These are phyloP conservation scores for Phytomonas sp. DNA, from an alignment of 208 protist species.

Conservation along the genomic window DNA sequence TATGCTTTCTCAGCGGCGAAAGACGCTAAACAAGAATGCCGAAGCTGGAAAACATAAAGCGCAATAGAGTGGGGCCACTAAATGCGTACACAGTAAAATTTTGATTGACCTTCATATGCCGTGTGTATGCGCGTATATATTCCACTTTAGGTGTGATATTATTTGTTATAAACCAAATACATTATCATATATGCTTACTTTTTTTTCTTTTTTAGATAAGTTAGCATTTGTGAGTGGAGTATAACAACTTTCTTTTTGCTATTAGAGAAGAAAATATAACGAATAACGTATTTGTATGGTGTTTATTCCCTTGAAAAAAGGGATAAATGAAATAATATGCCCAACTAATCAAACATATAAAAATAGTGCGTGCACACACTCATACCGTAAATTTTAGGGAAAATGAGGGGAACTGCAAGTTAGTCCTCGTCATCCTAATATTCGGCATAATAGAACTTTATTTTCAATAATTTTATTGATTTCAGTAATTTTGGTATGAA, in stretches of 20 bases:
- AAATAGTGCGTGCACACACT: slow-evolving; percentile 2
- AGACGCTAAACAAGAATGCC: slow-evolving; percentile 31
- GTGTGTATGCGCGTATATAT: too few species aligned
- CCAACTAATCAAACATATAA: not conserved
- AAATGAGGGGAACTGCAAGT: not conserved
- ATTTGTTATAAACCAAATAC: slow-evolving; percentile 4
- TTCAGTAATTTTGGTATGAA: too few species aligned
- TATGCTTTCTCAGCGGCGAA: slow-evolving; percentile 83
- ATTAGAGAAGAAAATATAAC: too few species aligned
- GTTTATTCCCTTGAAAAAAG: not conserved
- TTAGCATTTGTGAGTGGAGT: not conserved
- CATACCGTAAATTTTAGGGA: not conserved
- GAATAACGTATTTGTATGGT: not conserved
- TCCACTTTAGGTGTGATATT: too few species aligned
- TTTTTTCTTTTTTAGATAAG: slow-evolving; percentile 3
- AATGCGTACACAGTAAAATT: not conserved
- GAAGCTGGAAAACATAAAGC: slow-evolving; percentile 17
- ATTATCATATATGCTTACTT: slow-evolving; percentile 1
- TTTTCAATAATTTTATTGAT: slow-evolving; percentile 8
- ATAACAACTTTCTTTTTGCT: not conserved
- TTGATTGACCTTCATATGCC: not conserved
- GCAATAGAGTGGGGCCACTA: slow-evolving; percentile 9
- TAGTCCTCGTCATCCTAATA: not conserved
- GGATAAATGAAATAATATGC: not conserved
- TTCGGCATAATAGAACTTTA: not conserved